Conservation (phyloP, 2,329 filamentous ascomycete species). For the Fonsecaea nubica region DNA sequence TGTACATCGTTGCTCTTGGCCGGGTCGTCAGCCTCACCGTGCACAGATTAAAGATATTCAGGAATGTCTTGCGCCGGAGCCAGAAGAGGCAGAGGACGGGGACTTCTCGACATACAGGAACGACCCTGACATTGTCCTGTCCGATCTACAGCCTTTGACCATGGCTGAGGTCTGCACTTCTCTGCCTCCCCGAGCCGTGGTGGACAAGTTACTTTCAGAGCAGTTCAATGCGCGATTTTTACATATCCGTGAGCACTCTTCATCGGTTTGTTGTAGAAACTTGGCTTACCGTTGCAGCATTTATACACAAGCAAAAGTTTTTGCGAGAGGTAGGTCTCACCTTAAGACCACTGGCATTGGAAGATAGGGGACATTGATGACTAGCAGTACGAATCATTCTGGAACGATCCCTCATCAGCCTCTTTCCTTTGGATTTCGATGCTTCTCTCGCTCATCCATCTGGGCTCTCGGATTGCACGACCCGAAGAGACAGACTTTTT, state of each 20-base stretch:
- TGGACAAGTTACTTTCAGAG: slow-evolving; percentile 17
- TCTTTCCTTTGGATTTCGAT: slow-evolving; percentile 59
- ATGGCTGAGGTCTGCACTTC: slow-evolving; percentile 6
- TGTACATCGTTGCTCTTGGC: background rate
- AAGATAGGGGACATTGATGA: background rate
- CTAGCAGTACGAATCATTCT: slow-evolving; percentile 59
- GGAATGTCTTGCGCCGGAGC: slow-evolving; percentile 16
- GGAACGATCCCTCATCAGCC: slow-evolving; percentile 55
- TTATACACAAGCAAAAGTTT: slow-evolving; percentile 22
- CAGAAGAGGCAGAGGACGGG: background rate
- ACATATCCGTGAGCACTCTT: slow-evolving; percentile 13
- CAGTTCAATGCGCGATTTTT: slow-evolving; percentile 19
- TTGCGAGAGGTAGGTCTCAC: slow-evolving; percentile 10
- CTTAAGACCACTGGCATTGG: background rate
- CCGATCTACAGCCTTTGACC: background rate
- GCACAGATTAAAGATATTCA: slow-evolving; percentile 26
- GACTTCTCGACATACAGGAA: background rate
- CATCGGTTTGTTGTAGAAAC: too few species aligned
- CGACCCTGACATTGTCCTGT: slow-evolving; percentile 9
- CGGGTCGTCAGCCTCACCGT: background rate
- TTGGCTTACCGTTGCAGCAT: slow-evolving; percentile 39
- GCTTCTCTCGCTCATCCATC: slow-evolving; percentile 62
- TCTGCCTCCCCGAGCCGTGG: slow-evolving; percentile 18
- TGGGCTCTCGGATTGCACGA: slow-evolving; percentile 55
- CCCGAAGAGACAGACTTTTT: slow-evolving; percentile 20